A percentile compares a stretch with the other conserved stretches of the same genome.
phyloP scores from a whole-genome alignment of 768 basidiomycete species.

The Chalciporus chontae region DNA sequence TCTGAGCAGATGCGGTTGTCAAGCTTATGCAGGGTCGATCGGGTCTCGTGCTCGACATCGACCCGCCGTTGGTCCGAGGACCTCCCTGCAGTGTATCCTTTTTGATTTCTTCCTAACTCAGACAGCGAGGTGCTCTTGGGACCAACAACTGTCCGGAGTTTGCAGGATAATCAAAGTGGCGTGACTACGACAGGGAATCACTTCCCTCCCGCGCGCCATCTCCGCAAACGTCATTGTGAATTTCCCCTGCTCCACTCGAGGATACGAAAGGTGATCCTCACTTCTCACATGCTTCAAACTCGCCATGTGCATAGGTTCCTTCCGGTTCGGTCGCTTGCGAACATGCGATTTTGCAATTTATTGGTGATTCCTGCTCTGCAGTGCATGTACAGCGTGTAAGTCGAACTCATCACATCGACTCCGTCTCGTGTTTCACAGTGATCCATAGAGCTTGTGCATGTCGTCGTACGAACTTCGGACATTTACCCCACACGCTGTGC shows the following conservation, averaged over 20 bases:
- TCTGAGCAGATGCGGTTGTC: constrained; percentile 13
- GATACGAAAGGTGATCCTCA: constrained; percentile 14
- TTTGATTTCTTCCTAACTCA: background rate
- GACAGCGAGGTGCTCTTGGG: background rate
- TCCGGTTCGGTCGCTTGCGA: constrained; percentile 2
- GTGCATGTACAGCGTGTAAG: constrained; percentile 7
- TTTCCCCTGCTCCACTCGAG: constrained; percentile 10
- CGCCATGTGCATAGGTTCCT: constrained; percentile 4
- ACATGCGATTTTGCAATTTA: constrained; percentile 19
- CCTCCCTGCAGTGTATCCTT: background rate
- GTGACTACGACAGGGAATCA: background rate
- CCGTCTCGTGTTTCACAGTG: constrained; percentile 2
- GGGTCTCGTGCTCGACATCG: background rate
- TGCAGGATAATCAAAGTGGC: constrained; percentile 1
- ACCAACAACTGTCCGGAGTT: background rate
- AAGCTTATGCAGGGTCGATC: constrained; percentile 1
- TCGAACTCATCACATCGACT: background rate
- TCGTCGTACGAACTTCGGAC: constrained; percentile 3
- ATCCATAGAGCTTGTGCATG: background rate
- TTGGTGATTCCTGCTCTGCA: constrained; percentile 3
- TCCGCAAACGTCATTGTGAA: constrained; percentile 11
- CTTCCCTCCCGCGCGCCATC: constrained; percentile 6
- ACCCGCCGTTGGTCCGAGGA: constrained; percentile 15
- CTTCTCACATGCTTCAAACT: constrained; percentile 7
- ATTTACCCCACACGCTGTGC: constrained; percentile 18